Evolutionary conservation across 1,284 basidiomycete genomes (phyloP), one percentile per base, ranked within the genome.

Genomic region (Hypsizygus ulmarius): DNA sequence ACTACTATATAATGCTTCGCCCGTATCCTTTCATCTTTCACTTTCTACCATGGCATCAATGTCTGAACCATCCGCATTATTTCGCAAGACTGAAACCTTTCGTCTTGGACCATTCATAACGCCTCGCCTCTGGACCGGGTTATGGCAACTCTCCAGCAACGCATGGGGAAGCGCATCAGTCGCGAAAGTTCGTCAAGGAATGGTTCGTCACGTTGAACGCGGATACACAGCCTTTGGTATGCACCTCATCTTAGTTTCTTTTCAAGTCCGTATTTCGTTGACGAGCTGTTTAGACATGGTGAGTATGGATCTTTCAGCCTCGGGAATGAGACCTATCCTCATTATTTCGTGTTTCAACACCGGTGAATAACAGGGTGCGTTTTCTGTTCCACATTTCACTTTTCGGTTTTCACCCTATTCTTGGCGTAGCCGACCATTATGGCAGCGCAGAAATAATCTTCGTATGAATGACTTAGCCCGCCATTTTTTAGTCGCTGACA

Each of bases 111-210:
- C 79, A 3, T 75, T 81, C 58, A 63, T 64, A 27, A 74, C 75
- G 9, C 83, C 88, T 16, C 79, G 88, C 43, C 63, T 91, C 39
- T 89, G 82, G 78, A 81, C 77, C 7, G 88, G 88, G 6, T 75
- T 91, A 6, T 91, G 88, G 88, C 89, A 91, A 56, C 77, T 91
- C 30, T 90, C 88, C 11, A 84, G 82, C 62, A 85, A 84, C 44
- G 86, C 87, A 1, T 91, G 88, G 88, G 88, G 89, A 12, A 84
- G 79, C 40, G 84, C 85, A 0, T 72, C 85, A 0, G 78, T 80
- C 1, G 59, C 75, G 18, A 83, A 80, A 62, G 78, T 91, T 51
- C 79, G 81, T 47, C 70, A 77, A 51, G 80, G 78, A 36, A 90
- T 90, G 87, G 69, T 63, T 12, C 74, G 72, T 28, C 79, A 87